phyloP scores from a whole-genome alignment of 495 filamentous ascomycete genomes.

The Aspergillus sclerotioniger region DNA sequence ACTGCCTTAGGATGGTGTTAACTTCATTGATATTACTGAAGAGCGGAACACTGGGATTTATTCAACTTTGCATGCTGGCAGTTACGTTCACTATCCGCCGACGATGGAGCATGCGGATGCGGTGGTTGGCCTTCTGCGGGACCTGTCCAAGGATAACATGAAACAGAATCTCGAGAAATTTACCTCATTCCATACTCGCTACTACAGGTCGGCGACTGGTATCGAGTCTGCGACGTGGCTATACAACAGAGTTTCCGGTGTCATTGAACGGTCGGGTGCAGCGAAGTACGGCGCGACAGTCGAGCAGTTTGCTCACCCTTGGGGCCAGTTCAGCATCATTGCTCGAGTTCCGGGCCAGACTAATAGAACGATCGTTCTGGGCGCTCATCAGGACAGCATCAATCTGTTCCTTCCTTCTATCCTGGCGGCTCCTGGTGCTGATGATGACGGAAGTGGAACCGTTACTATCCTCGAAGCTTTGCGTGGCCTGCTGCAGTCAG shows the following conservation, averaged over 20 bases:
- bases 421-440: slow-evolving; percentile 71
- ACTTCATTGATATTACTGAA: slow-evolving; percentile 95
- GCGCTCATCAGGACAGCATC: slow-evolving; percentile 80
- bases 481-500: slow-evolving; percentile 58
- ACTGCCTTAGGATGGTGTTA: slow-evolving; percentile 64
- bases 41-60: slow-evolving; percentile 39
- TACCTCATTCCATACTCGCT: slow-evolving; percentile 81
- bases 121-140: slow-evolving; percentile 62
- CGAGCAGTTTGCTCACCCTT: slow-evolving; percentile 73
- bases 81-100: slow-evolving; percentile 58
- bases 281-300: slow-evolving; percentile 65
- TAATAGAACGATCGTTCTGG: slow-evolving; percentile 77
- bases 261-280: slow-evolving; percentile 68
- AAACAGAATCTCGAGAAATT: slow-evolving; percentile 71
- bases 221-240: slow-evolving; percentile 91
- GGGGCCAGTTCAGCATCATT: slow-evolving; percentile 90
- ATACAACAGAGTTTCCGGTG: slow-evolving; percentile 66
- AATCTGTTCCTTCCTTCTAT: slow-evolving; percentile 86
- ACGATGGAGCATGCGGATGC: slow-evolving; percentile 64
- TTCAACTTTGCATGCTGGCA: slow-evolving; percentile 29
- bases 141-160: slow-evolving; percentile 77
- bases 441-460: slow-evolving; percentile 74
- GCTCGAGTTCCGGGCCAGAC: slow-evolving; percentile 86
- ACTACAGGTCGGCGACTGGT: slow-evolving; percentile 84
- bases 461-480: slow-evolving; percentile 76